Conservation (phyloP, 2,329 filamentous ascomycete genomes). For the Hawksworthiomyces lignivorus region DNA sequence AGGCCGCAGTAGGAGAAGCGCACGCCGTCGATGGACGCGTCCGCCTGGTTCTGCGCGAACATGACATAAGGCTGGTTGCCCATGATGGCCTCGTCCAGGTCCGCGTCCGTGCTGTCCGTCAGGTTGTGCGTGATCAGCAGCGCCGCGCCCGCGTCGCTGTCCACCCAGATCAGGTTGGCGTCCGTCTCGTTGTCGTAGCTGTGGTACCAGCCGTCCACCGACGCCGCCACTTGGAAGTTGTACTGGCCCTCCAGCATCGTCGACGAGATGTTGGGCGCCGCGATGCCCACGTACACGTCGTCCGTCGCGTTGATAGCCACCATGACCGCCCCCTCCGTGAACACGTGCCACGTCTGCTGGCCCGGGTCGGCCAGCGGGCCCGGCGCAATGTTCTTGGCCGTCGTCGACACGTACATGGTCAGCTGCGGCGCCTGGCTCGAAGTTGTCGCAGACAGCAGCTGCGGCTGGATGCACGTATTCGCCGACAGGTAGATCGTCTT, state of each 20-base stretch:
- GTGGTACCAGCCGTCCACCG: conserved; percentile 72
- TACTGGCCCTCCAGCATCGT: conserved; percentile 58
- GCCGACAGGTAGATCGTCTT: conserved; percentile 69
- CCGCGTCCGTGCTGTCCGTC: conserved; percentile 44
- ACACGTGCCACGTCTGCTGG: conserved; percentile 38
- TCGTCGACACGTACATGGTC: conserved; percentile 66
- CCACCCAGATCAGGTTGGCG: conserved; percentile 66
- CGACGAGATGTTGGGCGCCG: conserved; percentile 56
- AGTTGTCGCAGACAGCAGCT: conserved; percentile 35
- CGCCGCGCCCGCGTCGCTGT: conserved; percentile 73
- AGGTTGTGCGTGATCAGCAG: conserved; percentile 72
- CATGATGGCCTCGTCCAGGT: conserved; percentile 45
- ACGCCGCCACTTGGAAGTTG: conserved; percentile 75
- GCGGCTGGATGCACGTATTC: conserved; percentile 77
- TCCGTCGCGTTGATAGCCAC: conserved; percentile 52
- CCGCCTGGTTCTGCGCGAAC: conserved; percentile 60
- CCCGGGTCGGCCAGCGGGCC: conserved; percentile 48
- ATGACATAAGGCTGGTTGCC: conserved; percentile 61
- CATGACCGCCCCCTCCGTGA: conserved; percentile 64
- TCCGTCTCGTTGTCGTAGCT: conserved; percentile 44
- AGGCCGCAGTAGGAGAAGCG: conserved; percentile 78
- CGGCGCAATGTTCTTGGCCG: conserved; percentile 54
- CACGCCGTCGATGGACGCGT: conserved; percentile 58
- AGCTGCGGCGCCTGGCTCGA: conserved; percentile 59
- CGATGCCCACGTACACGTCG: conserved; percentile 69